These are phyloP conservation scores for Fusarium circinatum DNA, from an alignment of 2,329 filamentous ascomycete genomes.

Conservation along the genomic window DNA sequence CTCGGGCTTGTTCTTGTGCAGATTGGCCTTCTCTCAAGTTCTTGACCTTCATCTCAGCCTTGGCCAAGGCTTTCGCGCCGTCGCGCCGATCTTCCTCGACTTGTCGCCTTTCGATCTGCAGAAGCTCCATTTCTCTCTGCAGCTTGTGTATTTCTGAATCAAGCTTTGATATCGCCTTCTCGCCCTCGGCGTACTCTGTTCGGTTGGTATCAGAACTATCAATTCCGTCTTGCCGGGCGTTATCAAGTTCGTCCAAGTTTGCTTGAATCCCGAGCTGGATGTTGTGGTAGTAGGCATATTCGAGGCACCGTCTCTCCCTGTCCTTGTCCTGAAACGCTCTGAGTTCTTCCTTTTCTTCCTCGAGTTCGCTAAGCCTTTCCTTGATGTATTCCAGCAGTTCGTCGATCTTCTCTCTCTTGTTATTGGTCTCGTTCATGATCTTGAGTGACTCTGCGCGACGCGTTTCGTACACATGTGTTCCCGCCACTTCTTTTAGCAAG, in stretches of 20 bases:
- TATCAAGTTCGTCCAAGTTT: slow-evolving; percentile 84
- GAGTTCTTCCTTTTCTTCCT: slow-evolving; percentile 97
- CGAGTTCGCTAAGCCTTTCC: slow-evolving; percentile 85
- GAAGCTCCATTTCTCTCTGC: slow-evolving; percentile 83
- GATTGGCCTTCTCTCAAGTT: slow-evolving; percentile 85
- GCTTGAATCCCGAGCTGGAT: slow-evolving; percentile 84
- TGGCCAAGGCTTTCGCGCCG: slow-evolving; percentile 80
- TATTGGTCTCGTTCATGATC: slow-evolving; percentile 96
- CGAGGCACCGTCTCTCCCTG: slow-evolving; percentile 86
- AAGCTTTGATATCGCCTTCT: slow-evolving; percentile 80
- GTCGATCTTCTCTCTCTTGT: slow-evolving; percentile 94
- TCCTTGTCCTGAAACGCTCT: slow-evolving; percentile 96
- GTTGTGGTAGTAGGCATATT: slow-evolving; percentile 93
- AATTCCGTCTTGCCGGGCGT: slow-evolving; percentile 80
- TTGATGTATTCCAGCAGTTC: slow-evolving; percentile 92
- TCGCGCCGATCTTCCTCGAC: slow-evolving; percentile 91
- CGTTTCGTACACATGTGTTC: slow-evolving; percentile 96
- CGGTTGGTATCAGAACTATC: slow-evolving; percentile 87
- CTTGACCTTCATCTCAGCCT: slow-evolving; percentile 86
- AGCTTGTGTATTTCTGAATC: slow-evolving; percentile 83
- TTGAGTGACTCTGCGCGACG: slow-evolving; percentile 91
- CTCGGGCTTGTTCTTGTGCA: slow-evolving; percentile 76
- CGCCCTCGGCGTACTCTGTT: slow-evolving; percentile 78
- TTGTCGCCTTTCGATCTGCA: slow-evolving; percentile 86
- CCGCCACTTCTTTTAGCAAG: slow-evolving; percentile 96